A percentile compares a stretch with the other conserved stretches of the same genome.
These are phyloP conservation scores for Diplocarpon rosae DNA, from an alignment of 2,329 filamentous ascomycete species.

Conservation along the genomic window DNA sequence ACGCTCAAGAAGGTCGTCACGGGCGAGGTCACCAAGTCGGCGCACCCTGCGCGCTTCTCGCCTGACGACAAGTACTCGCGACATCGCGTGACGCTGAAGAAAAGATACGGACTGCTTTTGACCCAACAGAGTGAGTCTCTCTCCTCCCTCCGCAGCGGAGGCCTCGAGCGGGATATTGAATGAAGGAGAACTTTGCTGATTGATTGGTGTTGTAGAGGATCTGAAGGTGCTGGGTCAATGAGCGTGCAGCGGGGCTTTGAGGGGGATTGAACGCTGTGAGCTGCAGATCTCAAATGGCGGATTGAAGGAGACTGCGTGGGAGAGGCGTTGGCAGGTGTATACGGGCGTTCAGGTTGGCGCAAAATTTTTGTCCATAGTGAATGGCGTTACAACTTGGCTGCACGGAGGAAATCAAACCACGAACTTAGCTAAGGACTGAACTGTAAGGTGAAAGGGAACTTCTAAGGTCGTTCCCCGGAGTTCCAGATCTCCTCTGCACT, in stretches of 20 bases:
- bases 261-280: background rate
- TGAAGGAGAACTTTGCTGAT: constrained; percentile 3
- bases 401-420: constrained; percentile 7
- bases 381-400: background rate
- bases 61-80: constrained; percentile 98
- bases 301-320: background rate
- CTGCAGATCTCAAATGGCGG: too few relatives aligned
- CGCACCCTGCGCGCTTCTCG: constrained; percentile 91
- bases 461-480: too few relatives aligned
- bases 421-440: too few relatives aligned
- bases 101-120: constrained; percentile 77
- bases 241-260: background rate
- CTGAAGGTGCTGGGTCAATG: constrained; percentile 34
- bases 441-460: too few relatives aligned
- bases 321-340: constrained; percentile 15
- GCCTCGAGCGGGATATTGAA: background rate
- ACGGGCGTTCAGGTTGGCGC: constrained; percentile 14
- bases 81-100: constrained; percentile 91
- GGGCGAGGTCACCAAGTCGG: constrained; percentile 85
- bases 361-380: background rate
- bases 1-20: constrained; percentile 84
- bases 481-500: too few relatives aligned
- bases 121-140: constrained; percentile 56
- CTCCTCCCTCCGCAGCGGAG: background rate
- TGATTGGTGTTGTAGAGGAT: constrained; percentile 28